Percentiles rank a stretch among this genome's conserved stretches.
phyloP scores from a whole-genome alignment of 2,329 filamentous ascomycete genomes.

The Fusarium avenaceum region DNA sequence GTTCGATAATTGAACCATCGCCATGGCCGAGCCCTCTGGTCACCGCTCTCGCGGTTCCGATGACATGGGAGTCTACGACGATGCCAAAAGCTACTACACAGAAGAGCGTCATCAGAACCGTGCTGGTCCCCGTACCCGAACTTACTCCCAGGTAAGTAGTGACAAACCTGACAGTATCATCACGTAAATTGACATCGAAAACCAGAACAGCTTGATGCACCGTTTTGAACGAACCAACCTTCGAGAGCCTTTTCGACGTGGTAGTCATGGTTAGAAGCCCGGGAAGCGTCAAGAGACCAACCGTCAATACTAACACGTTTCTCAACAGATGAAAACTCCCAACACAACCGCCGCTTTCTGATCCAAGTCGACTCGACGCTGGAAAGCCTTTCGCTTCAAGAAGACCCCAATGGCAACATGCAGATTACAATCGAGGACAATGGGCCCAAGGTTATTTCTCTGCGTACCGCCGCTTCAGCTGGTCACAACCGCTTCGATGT shows the following conservation, averaged over 20 bases:
- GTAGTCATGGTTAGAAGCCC: constrained; percentile 66
- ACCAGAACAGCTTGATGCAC: constrained; percentile 66
- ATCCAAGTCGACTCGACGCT: constrained; percentile 89
- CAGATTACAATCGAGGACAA: constrained; percentile 98
- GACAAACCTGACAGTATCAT: not conserved
- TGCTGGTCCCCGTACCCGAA: constrained; percentile 66
- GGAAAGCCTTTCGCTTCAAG: constrained; percentile 81
- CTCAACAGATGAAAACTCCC: constrained; percentile 76
- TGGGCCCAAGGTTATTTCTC: constrained; percentile 88
- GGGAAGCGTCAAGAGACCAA: not conserved
- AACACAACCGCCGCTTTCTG: constrained; percentile 80
- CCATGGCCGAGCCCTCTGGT: constrained; percentile 49
- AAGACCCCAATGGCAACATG: constrained; percentile 94
- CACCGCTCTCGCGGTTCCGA: constrained; percentile 56
- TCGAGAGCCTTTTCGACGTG: constrained; percentile 68
- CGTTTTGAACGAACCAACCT: constrained; percentile 67
- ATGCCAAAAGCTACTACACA: constrained; percentile 71
- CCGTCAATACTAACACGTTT: constrained; percentile 15
- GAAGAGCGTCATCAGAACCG: constrained; percentile 67
- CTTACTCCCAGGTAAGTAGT: constrained; percentile 66
- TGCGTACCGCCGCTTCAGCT: constrained; percentile 87
- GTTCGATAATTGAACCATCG: constrained; percentile 16
- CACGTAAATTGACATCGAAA: constrained; percentile 47
- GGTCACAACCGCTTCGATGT: constrained; percentile 91
- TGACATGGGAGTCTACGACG: constrained; percentile 67